These are phyloP conservation scores for Zymoseptoria pseudotritici DNA, from an alignment of 2,329 filamentous ascomycete species.

Conservation along the genomic window DNA sequence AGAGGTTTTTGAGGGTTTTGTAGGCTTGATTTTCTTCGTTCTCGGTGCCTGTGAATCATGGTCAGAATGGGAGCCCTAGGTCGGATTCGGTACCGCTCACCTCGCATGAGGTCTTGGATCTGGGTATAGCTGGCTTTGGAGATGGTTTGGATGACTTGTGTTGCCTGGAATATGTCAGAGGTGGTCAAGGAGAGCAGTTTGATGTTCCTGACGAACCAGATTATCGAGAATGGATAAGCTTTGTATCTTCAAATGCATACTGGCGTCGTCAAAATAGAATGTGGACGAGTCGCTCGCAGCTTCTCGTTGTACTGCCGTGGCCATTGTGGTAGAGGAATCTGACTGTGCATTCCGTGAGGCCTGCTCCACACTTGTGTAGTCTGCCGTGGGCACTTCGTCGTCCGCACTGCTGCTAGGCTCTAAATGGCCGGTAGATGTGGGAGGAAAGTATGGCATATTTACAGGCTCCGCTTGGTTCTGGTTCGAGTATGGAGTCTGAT, in stretches of 20 bases:
- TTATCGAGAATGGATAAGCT: conserved; percentile 56
- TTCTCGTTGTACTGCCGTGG: conserved; percentile 6
- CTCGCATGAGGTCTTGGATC: conserved; percentile 50
- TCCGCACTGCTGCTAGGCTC: conserved; percentile 3
- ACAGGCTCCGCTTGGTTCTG: conserved; percentile 8
- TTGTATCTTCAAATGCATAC: conserved; percentile 47
- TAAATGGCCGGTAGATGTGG: neutral
- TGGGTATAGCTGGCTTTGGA: conserved; percentile 51
- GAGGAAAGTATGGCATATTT: conserved; percentile 18
- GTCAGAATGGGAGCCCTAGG: no score
- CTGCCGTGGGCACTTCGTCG: conserved; percentile 6
- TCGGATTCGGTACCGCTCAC: neutral
- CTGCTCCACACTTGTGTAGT: conserved; percentile 6
- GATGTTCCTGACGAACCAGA: conserved; percentile 38
- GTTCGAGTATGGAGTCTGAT: conserved; percentile 6
- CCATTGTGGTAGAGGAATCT: conserved; percentile 2
- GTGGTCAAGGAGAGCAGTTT: conserved; percentile 1
- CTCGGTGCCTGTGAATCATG: conserved; percentile 8
- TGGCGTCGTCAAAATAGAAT: conserved; percentile 34
- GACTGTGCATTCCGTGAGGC: conserved; percentile 12
- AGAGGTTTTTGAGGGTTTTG: conserved; percentile 52
- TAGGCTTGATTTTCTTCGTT: conserved; percentile 50
- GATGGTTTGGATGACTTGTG: conserved; percentile 51
- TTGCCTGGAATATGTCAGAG: conserved; percentile 37
- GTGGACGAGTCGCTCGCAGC: conserved; percentile 11